Percentiles rank a stretch among this genome's conserved stretches.
These are phyloP conservation scores for Xylaria acuta DNA, from an alignment of 495 filamentous ascomycete genomes.

Conservation along the genomic window DNA sequence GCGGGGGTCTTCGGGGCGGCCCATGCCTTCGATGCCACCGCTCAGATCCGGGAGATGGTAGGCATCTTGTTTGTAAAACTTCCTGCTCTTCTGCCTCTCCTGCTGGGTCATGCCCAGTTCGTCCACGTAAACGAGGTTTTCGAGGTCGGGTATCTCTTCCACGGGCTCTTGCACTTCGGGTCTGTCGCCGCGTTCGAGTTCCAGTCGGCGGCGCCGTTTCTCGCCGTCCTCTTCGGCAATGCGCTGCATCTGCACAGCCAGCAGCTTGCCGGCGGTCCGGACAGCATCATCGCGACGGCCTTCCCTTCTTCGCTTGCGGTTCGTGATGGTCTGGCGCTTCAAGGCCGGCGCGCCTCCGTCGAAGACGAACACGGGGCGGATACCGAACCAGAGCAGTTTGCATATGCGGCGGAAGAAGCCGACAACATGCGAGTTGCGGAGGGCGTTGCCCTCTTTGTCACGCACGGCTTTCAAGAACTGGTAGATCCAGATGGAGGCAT, in stretches of 20 bases:
- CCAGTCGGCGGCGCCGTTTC: conserved; percentile 60
- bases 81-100: conserved; percentile 75
- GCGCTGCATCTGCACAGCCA: conserved; percentile 92
- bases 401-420: conserved; percentile 98
- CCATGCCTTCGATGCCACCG: conserved; percentile 79
- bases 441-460: conserved; percentile 96
- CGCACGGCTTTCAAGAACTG: conserved; percentile 98
- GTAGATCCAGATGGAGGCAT: conserved; percentile 99
- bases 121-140: conserved; percentile 82
- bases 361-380: conserved; percentile 96
- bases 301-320: conserved; percentile 78
- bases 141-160: conserved; percentile 66
- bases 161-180: conserved; percentile 60
- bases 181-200: conserved; percentile 29
- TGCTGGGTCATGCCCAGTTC: conserved; percentile 81
- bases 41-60: conserved; percentile 92
- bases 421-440: conserved; percentile 92
- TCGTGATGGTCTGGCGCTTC: conserved; percentile 88
- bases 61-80: conserved; percentile 87
- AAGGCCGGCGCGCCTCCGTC: conserved; percentile 92
- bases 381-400: conserved; percentile 95
- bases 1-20: conserved; percentile 85
- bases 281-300: conserved; percentile 92
- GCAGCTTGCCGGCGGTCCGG: conserved; percentile 83
- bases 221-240: conserved; percentile 82